These are phyloP conservation scores for Moesziomyces sp. DNA, from an alignment of 1,284 basidiomycete species.

Conservation along the genomic window DNA sequence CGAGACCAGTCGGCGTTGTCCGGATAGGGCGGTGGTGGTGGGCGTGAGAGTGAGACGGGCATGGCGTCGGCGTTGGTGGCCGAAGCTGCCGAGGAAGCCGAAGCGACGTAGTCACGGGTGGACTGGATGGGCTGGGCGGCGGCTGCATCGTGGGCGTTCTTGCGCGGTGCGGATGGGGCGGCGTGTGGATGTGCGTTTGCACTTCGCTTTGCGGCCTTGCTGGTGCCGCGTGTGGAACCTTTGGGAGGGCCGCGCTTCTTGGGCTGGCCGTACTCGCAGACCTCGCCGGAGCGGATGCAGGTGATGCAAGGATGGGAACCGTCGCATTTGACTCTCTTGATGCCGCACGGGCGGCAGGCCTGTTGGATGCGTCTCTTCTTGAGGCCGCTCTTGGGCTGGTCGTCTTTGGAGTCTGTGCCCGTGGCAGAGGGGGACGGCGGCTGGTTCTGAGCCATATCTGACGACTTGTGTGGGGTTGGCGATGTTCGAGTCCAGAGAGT, in stretches of 20 bases:
- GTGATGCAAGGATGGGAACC: constrained; percentile 51
- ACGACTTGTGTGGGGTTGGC: not conserved
- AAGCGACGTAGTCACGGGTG: constrained; percentile 15
- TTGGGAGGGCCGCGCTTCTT: constrained; percentile 61
- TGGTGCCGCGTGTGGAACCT: constrained; percentile 50
- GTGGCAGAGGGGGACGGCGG: not conserved
- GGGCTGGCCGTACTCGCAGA: constrained; percentile 54
- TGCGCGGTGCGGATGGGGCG: constrained; percentile 5
- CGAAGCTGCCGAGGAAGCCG: not conserved
- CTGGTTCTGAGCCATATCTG: constrained; percentile 10
- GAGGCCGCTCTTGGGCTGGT: constrained; percentile 17
- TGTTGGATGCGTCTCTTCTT: constrained; percentile 58
- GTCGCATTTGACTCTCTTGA: constrained; percentile 58
- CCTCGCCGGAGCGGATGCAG: constrained; percentile 47
- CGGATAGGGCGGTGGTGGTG: constrained; percentile 10
- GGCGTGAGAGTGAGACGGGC: constrained; percentile 12
- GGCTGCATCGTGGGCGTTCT: constrained; percentile 15
- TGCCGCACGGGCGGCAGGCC: constrained; percentile 53
- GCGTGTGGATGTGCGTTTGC: constrained; percentile 5
- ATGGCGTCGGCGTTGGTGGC: constrained; percentile 1
- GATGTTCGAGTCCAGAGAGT: no score
- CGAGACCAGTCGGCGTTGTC: constrained; percentile 14
- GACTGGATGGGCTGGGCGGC: constrained; percentile 19
- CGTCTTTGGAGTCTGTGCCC: constrained; percentile 20
- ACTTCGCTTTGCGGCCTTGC: constrained; percentile 35